These are phyloP conservation scores for Trypanosoma melophagium DNA, from an alignment of 208 protist species.

Conservation along the genomic window DNA sequence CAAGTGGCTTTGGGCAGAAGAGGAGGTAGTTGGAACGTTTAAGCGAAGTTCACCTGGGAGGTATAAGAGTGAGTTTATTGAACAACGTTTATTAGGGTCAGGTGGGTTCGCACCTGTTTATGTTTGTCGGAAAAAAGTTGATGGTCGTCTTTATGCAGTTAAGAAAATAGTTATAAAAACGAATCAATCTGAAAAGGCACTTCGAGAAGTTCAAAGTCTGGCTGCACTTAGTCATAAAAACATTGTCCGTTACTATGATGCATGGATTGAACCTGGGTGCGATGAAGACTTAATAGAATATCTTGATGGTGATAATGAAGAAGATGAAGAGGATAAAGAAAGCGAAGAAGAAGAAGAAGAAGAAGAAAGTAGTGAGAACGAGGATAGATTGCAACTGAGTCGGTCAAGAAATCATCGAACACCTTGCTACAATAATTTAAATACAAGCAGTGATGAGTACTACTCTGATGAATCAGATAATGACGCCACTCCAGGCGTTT, in stretches of 20 bases:
- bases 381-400: slow-evolving; percentile 9
- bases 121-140: slow-evolving; percentile 84
- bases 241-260: slow-evolving; percentile 90
- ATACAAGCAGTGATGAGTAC: slow-evolving; percentile 1
- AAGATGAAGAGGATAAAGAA: slow-evolving; percentile 13
- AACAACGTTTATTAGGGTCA: slow-evolving; percentile 70
- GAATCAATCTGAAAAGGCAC: slow-evolving; percentile 52
- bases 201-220: slow-evolving; percentile 82
- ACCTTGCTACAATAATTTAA: neutral
- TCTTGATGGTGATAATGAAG: slow-evolving; percentile 35
- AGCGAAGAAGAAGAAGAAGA: slow-evolving; percentile 40
- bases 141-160: slow-evolving; percentile 78
- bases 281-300: slow-evolving; percentile 70
- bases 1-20: slow-evolving; percentile 79
- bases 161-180: slow-evolving; percentile 83
- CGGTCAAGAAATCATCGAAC: neutral
- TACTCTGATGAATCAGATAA: slow-evolving; percentile 25
- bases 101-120: slow-evolving; percentile 85
- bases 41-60: slow-evolving; percentile 56
- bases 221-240: slow-evolving; percentile 77
- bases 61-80: slow-evolving; percentile 80
- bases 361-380: no score
- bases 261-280: slow-evolving; percentile 85
- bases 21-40: slow-evolving; percentile 44
- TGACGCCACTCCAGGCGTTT: slow-evolving; percentile 1